Evolutionary conservation across 2,329 filamentous ascomycete genomes (phyloP).

Genomic region (Botryotinia narcissicola): DNA sequence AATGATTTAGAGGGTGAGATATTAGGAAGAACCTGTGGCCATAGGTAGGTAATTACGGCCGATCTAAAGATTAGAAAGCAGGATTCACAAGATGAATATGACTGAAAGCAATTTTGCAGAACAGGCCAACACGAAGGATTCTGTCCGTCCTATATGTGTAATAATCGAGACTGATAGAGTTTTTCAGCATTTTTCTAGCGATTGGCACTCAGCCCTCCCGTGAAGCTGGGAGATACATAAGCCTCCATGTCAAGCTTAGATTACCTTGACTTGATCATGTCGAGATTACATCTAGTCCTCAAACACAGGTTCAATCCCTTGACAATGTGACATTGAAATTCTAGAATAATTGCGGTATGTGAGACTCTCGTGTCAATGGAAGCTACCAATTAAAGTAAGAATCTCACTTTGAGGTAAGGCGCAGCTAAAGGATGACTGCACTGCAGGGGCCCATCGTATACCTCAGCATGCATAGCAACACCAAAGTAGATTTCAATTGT

Average conservation of each 20-base stretch:
- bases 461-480: conserved; percentile 12
- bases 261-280: conserved; percentile 16
- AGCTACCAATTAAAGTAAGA: conserved; percentile 16
- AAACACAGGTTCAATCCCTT: conserved; percentile 11
- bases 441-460: conserved; percentile 16
- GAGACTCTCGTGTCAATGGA: conserved; percentile 12
- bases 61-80: conserved; percentile 12
- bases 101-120: conserved; percentile 10
- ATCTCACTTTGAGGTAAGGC: conserved; percentile 12
- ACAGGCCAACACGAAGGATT: conserved; percentile 14
- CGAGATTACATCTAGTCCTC: conserved; percentile 9
- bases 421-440: conserved; percentile 23
- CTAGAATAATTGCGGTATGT: conserved; percentile 5
- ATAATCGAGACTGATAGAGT: not conserved
- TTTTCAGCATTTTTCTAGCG: conserved; percentile 11
- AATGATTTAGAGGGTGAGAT: not conserved
- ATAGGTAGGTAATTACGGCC: conserved; percentile 3
- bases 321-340: conserved; percentile 8
- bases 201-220: conserved; percentile 17
- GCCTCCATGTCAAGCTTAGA: conserved; percentile 10
- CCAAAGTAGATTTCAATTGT: not conserved
- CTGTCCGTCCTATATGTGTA: conserved; percentile 14
- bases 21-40: conserved; percentile 6
- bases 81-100: conserved; percentile 15
- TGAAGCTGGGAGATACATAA: conserved; percentile 3